Evolutionary conservation across 768 basidiomycete genomes (phyloP), one percentile per base, ranked within the genome.

Genomic region (Boletus rex-veris): DNA sequence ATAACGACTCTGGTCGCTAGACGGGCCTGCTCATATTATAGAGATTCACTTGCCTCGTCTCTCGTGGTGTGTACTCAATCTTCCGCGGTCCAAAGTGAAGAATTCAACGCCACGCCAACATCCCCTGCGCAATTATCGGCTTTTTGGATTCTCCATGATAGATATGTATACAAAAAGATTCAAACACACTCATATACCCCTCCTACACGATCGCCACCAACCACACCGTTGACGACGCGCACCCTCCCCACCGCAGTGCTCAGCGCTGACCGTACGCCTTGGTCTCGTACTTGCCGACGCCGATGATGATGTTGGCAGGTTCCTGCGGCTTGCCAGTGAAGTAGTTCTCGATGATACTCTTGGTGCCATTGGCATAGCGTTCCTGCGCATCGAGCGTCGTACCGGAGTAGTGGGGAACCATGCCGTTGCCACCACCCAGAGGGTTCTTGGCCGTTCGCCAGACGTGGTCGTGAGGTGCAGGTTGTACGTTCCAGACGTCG

Each of bases 301-400:
- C 84, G 52, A 93, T 79, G 64, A 95, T 97, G 72, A 97, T 71
- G 75, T 95, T 90, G 55, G 78, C 81, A 0, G 85, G 81, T 8
- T 88, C 83, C 71, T 96, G 92, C 2, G 78, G 68, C 69, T 85
- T 83, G 56, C 69, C 73, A 14, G 64, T 64, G 55, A 90, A 63
- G 74, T 84, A 92, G 71, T 88, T 86, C 52, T 84, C 77, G 51
- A 92, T 75, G 67, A 92, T 92, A 58, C 73, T 76, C 74, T 74
- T 82, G 26, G 82, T 77, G 14, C 90, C 91, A 42, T 73, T 71
- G 15, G 92, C 92, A 67, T 97, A 96, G 45, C 92, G 87, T 28
- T 77, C 80, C 74, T 95, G 92, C 3, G 92, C 92, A 64, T 95
- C 92, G 56, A 93, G 81, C 21, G 91, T 92, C 8, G 91, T 92